These are phyloP conservation scores for Hypholoma sublateritium DNA, from an alignment of 768 basidiomycete genomes.

Conservation along the genomic window DNA sequence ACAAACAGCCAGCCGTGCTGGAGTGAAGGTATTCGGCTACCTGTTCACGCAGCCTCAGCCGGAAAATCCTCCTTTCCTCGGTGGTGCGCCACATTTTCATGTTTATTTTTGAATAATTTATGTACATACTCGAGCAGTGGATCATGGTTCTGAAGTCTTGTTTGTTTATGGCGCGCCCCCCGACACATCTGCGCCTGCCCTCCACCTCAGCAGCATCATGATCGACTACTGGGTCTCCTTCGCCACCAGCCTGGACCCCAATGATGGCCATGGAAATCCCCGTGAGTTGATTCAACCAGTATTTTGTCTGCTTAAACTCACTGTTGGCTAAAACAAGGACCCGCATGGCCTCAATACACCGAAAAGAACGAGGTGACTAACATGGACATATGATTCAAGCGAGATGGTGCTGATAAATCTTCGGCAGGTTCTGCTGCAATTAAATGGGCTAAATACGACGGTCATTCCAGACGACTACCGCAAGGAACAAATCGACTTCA, in stretches of 20 bases:
- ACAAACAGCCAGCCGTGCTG: conserved; percentile 34
- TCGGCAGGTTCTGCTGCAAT: conserved; percentile 5
- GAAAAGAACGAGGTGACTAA: conserved; percentile 16
- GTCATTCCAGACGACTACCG: conserved; percentile 36
- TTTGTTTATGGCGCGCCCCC: conserved; percentile 34
- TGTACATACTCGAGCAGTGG: conserved; percentile 18
- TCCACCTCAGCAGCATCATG: conserved; percentile 31
- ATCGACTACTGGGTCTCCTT: conserved; percentile 46
- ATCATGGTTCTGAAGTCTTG: conserved; percentile 31
- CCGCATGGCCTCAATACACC: conserved; percentile 30
- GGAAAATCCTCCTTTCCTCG: conserved; percentile 18
- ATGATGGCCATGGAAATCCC: conserved; percentile 32
- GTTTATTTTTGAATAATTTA: background rate
- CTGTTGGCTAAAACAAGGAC: conserved; percentile 16
- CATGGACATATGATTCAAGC: no score
- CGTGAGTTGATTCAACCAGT: conserved; percentile 19
- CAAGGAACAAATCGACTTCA: conserved; percentile 32
- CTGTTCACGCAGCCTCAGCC: conserved; percentile 41
- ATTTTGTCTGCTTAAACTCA: background rate
- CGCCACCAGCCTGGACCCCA: conserved; percentile 36
- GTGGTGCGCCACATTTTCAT: conserved; percentile 22
- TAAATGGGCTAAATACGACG: conserved; percentile 21
- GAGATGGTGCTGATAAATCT: no score
- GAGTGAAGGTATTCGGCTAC: conserved; percentile 41
- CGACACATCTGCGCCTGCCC: conserved; percentile 21